phyloP scores from a whole-genome alignment of 1,284 basidiomycete genomes.

The Schizophyllum commune region DNA sequence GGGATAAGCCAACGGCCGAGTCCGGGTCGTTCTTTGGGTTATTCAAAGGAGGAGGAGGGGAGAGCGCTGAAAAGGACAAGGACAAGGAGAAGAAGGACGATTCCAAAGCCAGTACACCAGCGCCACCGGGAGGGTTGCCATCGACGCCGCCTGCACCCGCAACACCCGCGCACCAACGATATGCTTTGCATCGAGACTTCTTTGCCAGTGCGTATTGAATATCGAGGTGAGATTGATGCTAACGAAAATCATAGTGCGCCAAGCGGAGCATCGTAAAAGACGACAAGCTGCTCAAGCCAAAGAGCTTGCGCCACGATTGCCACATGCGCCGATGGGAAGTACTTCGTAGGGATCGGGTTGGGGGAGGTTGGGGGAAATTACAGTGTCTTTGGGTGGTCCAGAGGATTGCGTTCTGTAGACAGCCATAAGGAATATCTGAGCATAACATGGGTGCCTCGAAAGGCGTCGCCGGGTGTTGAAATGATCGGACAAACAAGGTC shows the following conservation, averaged over 20 bases:
- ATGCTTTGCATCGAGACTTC: slow-evolving; percentile 49
- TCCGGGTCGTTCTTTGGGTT: neutral
- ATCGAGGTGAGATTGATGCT: neutral
- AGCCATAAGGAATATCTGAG: too few species aligned
- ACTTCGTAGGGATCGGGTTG: neutral
- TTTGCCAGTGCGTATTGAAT: slow-evolving; percentile 37
- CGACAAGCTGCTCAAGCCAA: slow-evolving; percentile 49
- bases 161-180: slow-evolving; percentile 42
- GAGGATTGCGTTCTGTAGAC: too few species aligned
- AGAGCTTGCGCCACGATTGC: slow-evolving; percentile 48
- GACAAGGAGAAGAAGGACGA: slow-evolving; percentile 20
- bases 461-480: neutral
- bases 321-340: slow-evolving; percentile 31
- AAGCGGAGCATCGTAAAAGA: slow-evolving; percentile 47
- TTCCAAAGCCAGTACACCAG: slow-evolving; percentile 19
- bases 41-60: slow-evolving; percentile 14
- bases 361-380: too few species aligned
- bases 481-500: neutral
- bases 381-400: too few species aligned
- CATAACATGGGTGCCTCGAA: neutral
- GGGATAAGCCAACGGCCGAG: slow-evolving; percentile 16
- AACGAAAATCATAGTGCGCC: slow-evolving; percentile 34
- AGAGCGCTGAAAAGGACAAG: slow-evolving; percentile 1
- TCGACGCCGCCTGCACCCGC: slow-evolving; percentile 23
- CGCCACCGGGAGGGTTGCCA: slow-evolving; percentile 19